Conservation (phyloP, 31 red algal species). For the Porphyra umbilicalis region DNA sequence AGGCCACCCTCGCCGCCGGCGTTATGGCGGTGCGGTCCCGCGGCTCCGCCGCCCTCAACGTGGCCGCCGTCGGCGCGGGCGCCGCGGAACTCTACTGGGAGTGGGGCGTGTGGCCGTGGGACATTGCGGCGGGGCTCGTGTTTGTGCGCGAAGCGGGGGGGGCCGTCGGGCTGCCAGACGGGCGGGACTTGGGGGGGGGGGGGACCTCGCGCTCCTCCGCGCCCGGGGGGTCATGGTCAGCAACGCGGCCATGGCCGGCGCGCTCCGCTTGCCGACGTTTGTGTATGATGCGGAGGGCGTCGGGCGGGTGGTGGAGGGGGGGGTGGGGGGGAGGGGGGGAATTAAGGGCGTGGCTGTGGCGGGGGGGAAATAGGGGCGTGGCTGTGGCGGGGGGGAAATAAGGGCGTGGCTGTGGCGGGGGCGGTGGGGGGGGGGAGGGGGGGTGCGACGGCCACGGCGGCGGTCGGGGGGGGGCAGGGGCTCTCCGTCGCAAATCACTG, state of each 20-base stretch:
- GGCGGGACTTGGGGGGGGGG: not conserved
- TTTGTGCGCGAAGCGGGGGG: constrained; percentile 75
- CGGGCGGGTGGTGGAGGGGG: not conserved
- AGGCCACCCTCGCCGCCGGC: constrained; percentile 10
- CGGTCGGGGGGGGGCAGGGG: too few species aligned
- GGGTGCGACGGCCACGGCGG: too few species aligned
- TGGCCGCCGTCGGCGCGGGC: constrained; percentile 61
- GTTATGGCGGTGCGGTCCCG: constrained; percentile 56
- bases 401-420: too few species aligned
- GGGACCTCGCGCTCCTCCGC: not conserved
- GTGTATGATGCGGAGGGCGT: not conserved
- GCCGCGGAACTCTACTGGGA: constrained; percentile 54
- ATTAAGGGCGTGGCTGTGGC: too few species aligned
- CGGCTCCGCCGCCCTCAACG: constrained; percentile 60
- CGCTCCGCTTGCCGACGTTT: not conserved
- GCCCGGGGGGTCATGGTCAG: not conserved
- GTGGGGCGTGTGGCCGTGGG: constrained; percentile 67
- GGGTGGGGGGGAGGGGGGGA: not conserved
- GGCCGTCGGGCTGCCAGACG: constrained; percentile 8
- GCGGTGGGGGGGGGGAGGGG: too few species aligned
- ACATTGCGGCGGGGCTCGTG: constrained; percentile 70
- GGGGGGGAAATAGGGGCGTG: too few species aligned
- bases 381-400: too few species aligned
- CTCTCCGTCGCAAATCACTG: too few species aligned
- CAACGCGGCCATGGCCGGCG: not conserved